Percentiles rank a stretch among this genome's conserved stretches.
Conservation (phyloP, 2,329 filamentous ascomycete genomes). For the Pyrenochaeta sp. region DNA sequence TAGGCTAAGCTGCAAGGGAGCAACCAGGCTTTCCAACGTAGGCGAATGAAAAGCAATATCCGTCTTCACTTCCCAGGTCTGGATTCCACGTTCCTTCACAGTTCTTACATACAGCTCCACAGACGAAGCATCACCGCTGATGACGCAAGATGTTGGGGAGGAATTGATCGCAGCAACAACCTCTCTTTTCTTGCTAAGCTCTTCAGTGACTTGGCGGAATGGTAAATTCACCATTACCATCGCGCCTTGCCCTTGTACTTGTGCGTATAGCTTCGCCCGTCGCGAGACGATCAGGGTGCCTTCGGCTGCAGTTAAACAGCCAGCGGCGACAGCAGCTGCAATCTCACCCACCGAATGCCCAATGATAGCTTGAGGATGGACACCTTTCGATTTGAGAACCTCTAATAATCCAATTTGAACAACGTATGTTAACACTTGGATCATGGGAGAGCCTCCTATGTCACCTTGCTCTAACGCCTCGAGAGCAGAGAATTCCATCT, state of each 20-base stretch:
- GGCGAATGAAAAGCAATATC: slow-evolving; percentile 54
- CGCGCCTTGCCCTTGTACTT: slow-evolving; percentile 35
- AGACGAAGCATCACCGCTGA: slow-evolving; percentile 31
- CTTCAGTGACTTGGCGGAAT: slow-evolving; percentile 29
- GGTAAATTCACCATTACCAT: slow-evolving; percentile 45
- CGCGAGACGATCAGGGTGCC: slow-evolving; percentile 32
- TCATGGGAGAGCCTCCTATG: slow-evolving; percentile 27
- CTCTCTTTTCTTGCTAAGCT: slow-evolving; percentile 30
- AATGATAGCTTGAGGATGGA: slow-evolving; percentile 20
- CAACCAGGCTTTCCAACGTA: slow-evolving; percentile 38
- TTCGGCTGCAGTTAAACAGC: slow-evolving; percentile 42
- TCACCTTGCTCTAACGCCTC: slow-evolving; percentile 14
- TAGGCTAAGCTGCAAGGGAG: slow-evolving; percentile 38
- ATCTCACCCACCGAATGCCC: slow-evolving; percentile 44
- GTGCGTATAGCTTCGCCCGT: slow-evolving; percentile 29
- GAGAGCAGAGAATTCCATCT: slow-evolving; percentile 26
- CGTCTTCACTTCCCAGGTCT: slow-evolving; percentile 42
- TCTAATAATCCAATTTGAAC: slow-evolving; percentile 40
- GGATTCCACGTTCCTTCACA: not conserved
- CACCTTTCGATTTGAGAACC: slow-evolving; percentile 22
- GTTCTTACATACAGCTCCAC: not conserved
- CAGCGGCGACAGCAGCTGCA: slow-evolving; percentile 48
- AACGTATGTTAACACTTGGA: slow-evolving; percentile 47
- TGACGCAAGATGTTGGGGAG: slow-evolving; percentile 46
- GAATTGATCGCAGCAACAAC: slow-evolving; percentile 47